Evolutionary conservation across 2,329 filamentous ascomycete species (phyloP).

Genomic region (Aspergillus sp.): DNA sequence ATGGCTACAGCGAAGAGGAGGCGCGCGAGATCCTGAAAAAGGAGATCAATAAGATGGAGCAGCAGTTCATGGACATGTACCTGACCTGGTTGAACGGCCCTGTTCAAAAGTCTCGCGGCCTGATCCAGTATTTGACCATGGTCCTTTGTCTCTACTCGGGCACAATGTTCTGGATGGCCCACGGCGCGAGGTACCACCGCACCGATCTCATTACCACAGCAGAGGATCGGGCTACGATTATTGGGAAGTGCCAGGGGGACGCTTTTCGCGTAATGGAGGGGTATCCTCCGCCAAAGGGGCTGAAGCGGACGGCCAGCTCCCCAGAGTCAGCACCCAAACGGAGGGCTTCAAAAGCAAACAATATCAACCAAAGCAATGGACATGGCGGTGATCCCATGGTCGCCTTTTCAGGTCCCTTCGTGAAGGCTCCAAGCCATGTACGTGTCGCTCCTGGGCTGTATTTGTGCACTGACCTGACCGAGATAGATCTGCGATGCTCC

Average conservation of each 20-base stretch:
- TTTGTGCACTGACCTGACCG: not conserved
- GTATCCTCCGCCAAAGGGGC: not conserved
- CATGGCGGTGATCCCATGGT: not conserved
- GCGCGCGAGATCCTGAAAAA: not conserved
- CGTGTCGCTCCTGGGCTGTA: not conserved
- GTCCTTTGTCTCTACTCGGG: not conserved
- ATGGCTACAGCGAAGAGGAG: constrained; percentile 3
- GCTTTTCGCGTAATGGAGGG: not conserved
- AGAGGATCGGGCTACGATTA: not conserved
- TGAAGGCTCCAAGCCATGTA: not conserved
- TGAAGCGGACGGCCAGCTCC: not conserved
- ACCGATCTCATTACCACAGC: not conserved
- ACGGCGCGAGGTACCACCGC: not conserved
- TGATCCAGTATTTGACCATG: not conserved
- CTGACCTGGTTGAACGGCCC: not conserved
- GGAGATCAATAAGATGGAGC: not conserved
- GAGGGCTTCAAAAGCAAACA: not conserved
- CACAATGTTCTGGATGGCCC: not conserved
- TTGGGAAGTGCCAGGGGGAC: not conserved
- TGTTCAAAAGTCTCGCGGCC: not conserved
- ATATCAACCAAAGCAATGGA: not conserved
- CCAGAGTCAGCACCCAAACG: not conserved
- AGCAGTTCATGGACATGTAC: not conserved
- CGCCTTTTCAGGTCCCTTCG: not conserved
- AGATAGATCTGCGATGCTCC: constrained; percentile 2